Base-by-base conservation (phyloP, 202 grass and related monocot genomes). In the Alloteropsis angusta region DNA sequence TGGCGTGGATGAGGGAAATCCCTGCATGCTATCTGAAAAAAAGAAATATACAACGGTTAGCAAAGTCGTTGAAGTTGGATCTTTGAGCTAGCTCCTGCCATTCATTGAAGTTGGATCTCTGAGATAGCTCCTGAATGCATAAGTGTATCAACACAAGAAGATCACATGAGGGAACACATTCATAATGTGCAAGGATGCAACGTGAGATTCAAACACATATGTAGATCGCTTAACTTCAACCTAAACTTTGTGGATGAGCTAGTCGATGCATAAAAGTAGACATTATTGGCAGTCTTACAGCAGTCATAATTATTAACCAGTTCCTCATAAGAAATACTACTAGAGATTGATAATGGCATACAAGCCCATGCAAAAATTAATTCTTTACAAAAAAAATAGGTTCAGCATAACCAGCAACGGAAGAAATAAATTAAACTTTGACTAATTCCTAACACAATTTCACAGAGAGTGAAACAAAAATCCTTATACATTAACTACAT, bases 1-100 rank as follows among this genome's bases (percentile, higher is more conserved):
- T 97, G 87, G 15, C 94, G 91, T 71, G 94, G 83, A 88, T 97
- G 94, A 11, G 94, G 85, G 77, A 92, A 97, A 71, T 97, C 91
- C 59, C 91, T 89, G 83, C 95, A 98, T 80, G 95, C 95, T 80
- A 93, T 35, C 91, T 93, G 87, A 80, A 83, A 36, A 83, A 36
- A 81, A 76, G 36, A 12, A 57, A 74, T 26, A 65, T 41, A 52
- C 21, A 75, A 61, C 18, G 52, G 60, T 85, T 25, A 81, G 68
- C 23, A 28, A 19, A 80, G 25, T 30, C 28, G 3, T 30, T 30
- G 28, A 30, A 30, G 28, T 30, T 30, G 28, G 28, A 30, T 30
- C 28, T 30, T 3, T 30, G 22, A 81, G 34, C 72, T 66, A 34
- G 48, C 67, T 42, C 58, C 8, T 34, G 66, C n/a, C n/a, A n/a